These are phyloP conservation scores for Phytophthora colocasiae DNA, from an alignment of 352 stramenopile species.

Conservation along the genomic window DNA sequence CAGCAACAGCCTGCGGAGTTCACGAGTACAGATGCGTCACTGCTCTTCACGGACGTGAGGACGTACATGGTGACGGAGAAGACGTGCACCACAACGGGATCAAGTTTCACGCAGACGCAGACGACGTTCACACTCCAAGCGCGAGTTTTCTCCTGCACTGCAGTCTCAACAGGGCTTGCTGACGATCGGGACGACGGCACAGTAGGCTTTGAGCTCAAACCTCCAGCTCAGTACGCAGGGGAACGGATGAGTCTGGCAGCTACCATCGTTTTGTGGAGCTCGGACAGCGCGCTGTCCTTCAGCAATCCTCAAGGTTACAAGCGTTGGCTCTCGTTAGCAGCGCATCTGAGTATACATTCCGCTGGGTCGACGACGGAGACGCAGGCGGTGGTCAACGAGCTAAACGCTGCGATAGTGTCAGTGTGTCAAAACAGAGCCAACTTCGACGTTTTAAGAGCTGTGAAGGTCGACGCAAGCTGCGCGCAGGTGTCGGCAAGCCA, in stretches of 20 bases:
- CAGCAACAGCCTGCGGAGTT: constrained; percentile 27
- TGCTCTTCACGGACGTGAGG: constrained; percentile 52
- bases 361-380: constrained; percentile 3
- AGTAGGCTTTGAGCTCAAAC: constrained; percentile 55
- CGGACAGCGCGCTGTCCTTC: constrained; percentile 54
- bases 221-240: constrained; percentile 7
- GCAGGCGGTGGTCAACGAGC: constrained; percentile 24
- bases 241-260: constrained; percentile 49
- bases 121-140: constrained; percentile 41
- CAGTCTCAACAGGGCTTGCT: constrained; percentile 50
- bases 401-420: constrained; percentile 50
- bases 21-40: constrained; percentile 35
- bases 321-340: constrained; percentile 46
- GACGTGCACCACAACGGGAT: constrained; percentile 32
- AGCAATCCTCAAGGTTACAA: constrained; percentile 51
- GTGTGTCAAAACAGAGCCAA: constrained; percentile 24
- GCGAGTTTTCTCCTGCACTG: constrained; percentile 54
- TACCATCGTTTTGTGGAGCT: constrained; percentile 51
- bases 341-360: constrained; percentile 3
- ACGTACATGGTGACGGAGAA: constrained; percentile 42
- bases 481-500: constrained; percentile 37
- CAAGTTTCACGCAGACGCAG: constrained; percentile 38
- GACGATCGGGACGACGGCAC: constrained; percentile 56
- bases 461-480: constrained; percentile 41
- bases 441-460: constrained; percentile 62